A percentile compares a stretch with the other conserved stretches of the same genome.
These are phyloP conservation scores for Coniochaeta hoffmannii DNA, from an alignment of 2,329 filamentous ascomycete genomes.

Conservation along the genomic window DNA sequence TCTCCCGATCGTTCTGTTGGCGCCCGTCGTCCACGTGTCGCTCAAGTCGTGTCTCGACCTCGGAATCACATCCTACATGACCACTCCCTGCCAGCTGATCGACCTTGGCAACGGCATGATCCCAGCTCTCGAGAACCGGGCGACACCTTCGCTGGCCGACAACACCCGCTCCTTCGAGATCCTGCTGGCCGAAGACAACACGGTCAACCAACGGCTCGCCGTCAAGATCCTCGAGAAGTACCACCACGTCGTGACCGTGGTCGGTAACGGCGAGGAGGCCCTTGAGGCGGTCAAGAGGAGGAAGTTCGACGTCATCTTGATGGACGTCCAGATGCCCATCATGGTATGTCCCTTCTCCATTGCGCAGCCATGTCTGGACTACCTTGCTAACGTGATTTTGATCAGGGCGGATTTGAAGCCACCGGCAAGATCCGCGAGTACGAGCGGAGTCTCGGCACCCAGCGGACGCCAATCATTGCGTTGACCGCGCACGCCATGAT, in stretches of 20 bases:
- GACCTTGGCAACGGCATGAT: constrained; percentile 96
- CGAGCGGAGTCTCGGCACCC: constrained; percentile 71
- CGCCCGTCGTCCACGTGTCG: constrained; percentile 81
- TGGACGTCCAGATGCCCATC: constrained; percentile 99
- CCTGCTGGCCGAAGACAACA: constrained; percentile 90
- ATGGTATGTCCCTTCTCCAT: constrained; percentile 61
- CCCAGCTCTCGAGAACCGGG: constrained; percentile 86
- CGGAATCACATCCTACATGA: constrained; percentile 99
- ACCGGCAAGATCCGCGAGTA: constrained; percentile 95
- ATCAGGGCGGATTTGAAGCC: constrained; percentile 86
- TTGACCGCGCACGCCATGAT: constrained; percentile 98
- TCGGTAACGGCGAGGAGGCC: constrained; percentile 90
- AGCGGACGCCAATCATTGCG: constrained; percentile 90
- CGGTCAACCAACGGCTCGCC: constrained; percentile 90
- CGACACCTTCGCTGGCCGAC: constrained; percentile 84
- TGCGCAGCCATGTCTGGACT: constrained; percentile 8
- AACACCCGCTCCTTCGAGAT: constrained; percentile 96
- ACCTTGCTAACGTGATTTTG: constrained; percentile 25
- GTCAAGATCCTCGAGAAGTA: constrained; percentile 98
- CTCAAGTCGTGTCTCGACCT: constrained; percentile 90
- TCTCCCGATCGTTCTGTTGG: constrained; percentile 87
- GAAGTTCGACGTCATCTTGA: constrained; percentile 92
- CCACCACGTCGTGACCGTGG: constrained; percentile 85
- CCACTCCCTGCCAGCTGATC: constrained; percentile 86
- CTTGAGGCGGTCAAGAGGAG: constrained; percentile 87